Evolutionary conservation across 2,329 filamentous ascomycete genomes (phyloP).

Genomic region (Pseudofabraea citricarpa): DNA sequence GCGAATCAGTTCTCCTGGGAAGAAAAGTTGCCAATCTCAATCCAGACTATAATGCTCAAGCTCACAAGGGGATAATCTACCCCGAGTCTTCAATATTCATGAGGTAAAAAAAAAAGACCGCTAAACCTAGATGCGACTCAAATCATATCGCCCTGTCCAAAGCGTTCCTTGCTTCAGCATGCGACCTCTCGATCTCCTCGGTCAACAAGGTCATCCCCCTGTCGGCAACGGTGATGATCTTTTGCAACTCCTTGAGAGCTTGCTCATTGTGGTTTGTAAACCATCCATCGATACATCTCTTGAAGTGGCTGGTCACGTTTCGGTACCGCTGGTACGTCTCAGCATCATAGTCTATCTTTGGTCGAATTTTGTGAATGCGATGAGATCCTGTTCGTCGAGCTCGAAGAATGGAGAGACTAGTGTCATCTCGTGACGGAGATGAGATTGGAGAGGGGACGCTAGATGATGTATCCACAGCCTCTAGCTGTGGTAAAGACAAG

Average conservation of each 20-base stretch:
- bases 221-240: slow-evolving; percentile 26
- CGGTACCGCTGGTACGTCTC: slow-evolving; percentile 22
- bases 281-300: slow-evolving; percentile 24
- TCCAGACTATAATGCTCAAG: too few species aligned
- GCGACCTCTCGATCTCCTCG: slow-evolving; percentile 13
- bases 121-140: too few species aligned
- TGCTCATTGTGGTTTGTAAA: slow-evolving; percentile 28
- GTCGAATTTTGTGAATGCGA: neutral
- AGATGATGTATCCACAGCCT: neutral
- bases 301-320: slow-evolving; percentile 26
- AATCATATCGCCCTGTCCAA: slow-evolving; percentile 2
- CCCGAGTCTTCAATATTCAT: too few species aligned
- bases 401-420: neutral
- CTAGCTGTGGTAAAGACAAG: neutral
- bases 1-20: too few species aligned
- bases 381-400: neutral
- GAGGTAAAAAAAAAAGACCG: too few species aligned
- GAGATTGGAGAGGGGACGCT: too few species aligned
- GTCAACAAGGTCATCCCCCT: slow-evolving; percentile 22
- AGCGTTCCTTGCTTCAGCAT: slow-evolving; percentile 3
- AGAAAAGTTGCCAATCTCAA: too few species aligned
- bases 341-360: slow-evolving; percentile 19
- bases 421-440: too few species aligned
- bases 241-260: slow-evolving; percentile 24
- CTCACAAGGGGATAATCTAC: too few species aligned